These are phyloP conservation scores for Omphalea diandra DNA, from an alignment of 441 rosid genomes.

Conservation along the genomic window DNA sequence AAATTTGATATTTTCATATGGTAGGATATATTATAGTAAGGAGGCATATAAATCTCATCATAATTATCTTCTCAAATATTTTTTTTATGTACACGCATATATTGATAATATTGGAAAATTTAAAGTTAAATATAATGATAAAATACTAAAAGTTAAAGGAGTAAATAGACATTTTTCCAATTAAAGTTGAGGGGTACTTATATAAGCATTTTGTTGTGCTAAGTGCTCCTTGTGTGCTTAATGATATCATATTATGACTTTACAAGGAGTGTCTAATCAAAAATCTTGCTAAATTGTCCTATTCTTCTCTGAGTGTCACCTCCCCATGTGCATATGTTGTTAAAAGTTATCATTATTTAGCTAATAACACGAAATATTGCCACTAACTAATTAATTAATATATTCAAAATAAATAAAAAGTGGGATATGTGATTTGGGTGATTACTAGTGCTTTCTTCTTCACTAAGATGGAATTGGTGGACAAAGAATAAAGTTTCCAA, in stretches of 20 bases:
- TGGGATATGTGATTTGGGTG: background rate
- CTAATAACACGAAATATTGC: background rate
- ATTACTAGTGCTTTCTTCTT: background rate
- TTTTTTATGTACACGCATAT: too few relatives aligned
- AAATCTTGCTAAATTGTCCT: background rate
- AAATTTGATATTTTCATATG: too few relatives aligned
- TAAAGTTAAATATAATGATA: too few relatives aligned
- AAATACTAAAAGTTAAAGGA: background rate
- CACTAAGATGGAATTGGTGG: background rate
- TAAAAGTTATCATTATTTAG: background rate
- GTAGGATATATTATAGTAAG: too few relatives aligned
- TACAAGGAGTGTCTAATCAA: background rate
- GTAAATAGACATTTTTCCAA: background rate
- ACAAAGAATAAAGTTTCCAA: background rate
- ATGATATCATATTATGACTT: constrained; percentile 22
- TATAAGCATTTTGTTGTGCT: too few relatives aligned
- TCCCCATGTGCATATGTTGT: constrained; percentile 12
- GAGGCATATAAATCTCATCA: too few relatives aligned
- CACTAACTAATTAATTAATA: background rate
- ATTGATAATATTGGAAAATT: too few relatives aligned
- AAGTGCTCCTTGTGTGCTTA: constrained; percentile 18
- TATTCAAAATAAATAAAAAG: background rate
- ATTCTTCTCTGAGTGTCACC: background rate
- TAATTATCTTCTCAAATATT: too few relatives aligned
- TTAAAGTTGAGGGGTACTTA: too few relatives aligned